These are phyloP conservation scores for Ceratobasidium papillatum DNA, from an alignment of 1,284 basidiomycete species.

Conservation along the genomic window DNA sequence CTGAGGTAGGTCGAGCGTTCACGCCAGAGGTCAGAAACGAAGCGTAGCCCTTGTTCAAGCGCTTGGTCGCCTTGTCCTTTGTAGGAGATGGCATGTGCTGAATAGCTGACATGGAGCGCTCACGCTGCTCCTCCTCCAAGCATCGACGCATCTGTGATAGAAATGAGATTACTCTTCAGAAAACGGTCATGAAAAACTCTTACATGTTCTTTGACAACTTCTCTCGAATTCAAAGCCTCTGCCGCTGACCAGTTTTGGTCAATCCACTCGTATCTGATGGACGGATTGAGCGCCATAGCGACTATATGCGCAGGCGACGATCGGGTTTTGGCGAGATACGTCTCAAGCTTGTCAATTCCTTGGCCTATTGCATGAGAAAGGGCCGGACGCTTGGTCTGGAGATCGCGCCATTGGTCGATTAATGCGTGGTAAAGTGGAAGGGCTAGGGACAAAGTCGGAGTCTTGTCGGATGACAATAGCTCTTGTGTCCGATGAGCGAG, in stretches of 20 bases:
- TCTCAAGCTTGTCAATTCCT: constrained; percentile 35
- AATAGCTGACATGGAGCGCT: not conserved
- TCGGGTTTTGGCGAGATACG: constrained; percentile 24
- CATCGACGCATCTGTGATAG: not conserved
- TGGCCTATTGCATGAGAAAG: constrained; percentile 31
- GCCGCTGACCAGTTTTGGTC: constrained; percentile 20
- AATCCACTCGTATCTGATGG: constrained; percentile 27
- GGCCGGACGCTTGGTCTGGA: not conserved
- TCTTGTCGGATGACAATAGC: constrained; percentile 40
- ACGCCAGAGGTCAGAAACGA: not conserved
- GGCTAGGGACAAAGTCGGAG: constrained; percentile 35
- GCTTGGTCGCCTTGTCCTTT: not conserved
- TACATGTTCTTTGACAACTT: constrained; percentile 3
- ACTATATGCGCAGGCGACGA: constrained; percentile 1
- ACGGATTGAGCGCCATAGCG: constrained; percentile 41
- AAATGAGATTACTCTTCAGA: not conserved
- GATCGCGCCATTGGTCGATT: not conserved
- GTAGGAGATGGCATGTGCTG: not conserved
- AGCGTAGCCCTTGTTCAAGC: not conserved
- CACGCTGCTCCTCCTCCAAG: constrained; percentile 1
- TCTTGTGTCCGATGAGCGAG: constrained; percentile 36
- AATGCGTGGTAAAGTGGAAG: constrained; percentile 33
- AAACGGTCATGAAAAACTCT: not conserved
- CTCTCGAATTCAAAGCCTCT: not conserved
- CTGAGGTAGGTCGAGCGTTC: not conserved